Conservation (phyloP, 441 rosid genomes). For the Pelargonium australe region DNA sequence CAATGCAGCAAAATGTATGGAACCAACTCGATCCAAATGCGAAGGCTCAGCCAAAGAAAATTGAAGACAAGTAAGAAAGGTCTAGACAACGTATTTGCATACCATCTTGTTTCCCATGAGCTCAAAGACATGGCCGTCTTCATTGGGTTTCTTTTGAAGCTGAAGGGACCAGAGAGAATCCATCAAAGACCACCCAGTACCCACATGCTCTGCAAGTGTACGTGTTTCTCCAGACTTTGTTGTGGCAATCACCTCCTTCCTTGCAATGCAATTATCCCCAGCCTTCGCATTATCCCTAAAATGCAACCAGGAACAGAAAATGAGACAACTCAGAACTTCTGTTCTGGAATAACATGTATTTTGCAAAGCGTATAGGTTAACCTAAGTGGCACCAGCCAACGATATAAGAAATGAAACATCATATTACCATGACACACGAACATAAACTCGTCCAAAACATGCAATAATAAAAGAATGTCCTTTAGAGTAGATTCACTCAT, state of each 20-base stretch:
- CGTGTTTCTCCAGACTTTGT: constrained; percentile 41
- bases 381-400: too few species aligned
- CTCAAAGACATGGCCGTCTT: constrained; percentile 42
- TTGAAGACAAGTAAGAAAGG: background rate
- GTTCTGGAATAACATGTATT: background rate
- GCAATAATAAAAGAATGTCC: background rate
- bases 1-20: background rate
- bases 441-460: background rate
- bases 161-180: constrained; percentile 40
- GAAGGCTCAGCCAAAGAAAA: background rate
- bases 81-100: background rate
- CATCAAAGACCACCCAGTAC: constrained; percentile 56
- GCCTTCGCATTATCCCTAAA: background rate
- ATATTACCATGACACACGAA: background rate
- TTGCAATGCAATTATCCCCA: constrained; percentile 20
- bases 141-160: constrained; percentile 22
- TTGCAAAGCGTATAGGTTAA: background rate
- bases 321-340: constrained; percentile 4
- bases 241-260: constrained; percentile 48
- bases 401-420: background rate
- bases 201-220: constrained; percentile 50
- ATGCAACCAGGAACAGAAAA: background rate
- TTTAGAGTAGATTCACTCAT: background rate
- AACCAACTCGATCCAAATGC: constrained; percentile 33
- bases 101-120: constrained; percentile 33